These are phyloP conservation scores for Paraphoma chrysanthemicola DNA, from an alignment of 2,329 filamentous ascomycete genomes.

Conservation along the genomic window DNA sequence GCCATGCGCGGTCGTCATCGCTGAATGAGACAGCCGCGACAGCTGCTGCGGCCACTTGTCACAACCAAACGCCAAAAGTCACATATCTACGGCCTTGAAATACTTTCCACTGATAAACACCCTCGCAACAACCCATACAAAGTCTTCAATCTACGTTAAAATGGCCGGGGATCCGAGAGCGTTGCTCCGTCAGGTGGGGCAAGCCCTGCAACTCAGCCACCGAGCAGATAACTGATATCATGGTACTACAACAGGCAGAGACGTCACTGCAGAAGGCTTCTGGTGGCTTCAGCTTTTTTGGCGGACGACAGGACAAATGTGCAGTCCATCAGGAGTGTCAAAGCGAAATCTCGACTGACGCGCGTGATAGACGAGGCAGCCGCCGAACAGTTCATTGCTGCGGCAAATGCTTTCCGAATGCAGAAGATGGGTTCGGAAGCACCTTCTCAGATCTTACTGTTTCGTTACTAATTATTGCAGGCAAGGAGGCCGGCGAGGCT, in stretches of 20 bases:
- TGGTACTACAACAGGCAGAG: slow-evolving; percentile 71
- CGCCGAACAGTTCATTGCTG: slow-evolving; percentile 84
- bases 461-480: slow-evolving; percentile 53
- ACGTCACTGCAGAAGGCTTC: slow-evolving; percentile 77
- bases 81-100: slow-evolving; percentile 10
- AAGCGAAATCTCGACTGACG: slow-evolving; percentile 18
- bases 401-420: slow-evolving; percentile 90
- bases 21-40: slow-evolving; percentile 34
- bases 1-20: slow-evolving; percentile 37
- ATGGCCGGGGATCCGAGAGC: slow-evolving; percentile 49
- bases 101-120: slow-evolving; percentile 4
- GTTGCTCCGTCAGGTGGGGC: slow-evolving; percentile 47
- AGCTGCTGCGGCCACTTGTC: slow-evolving; percentile 44
- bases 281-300: slow-evolving; percentile 88
- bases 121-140: background rate
- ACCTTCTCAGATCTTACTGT: background rate
- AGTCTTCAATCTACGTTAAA: slow-evolving; percentile 16
- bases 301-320: slow-evolving; percentile 82
- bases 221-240: slow-evolving; percentile 33
- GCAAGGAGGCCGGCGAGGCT: slow-evolving; percentile 82
- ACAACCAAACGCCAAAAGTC: slow-evolving; percentile 26
- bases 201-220: slow-evolving; percentile 36
- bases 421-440: slow-evolving; percentile 73
- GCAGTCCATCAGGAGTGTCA: slow-evolving; percentile 6
- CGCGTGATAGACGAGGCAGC: slow-evolving; percentile 71